Evolutionary conservation across 192 early-diverging fungal genomes (phyloP).

Genomic region (Chytriomyces sp.): DNA sequence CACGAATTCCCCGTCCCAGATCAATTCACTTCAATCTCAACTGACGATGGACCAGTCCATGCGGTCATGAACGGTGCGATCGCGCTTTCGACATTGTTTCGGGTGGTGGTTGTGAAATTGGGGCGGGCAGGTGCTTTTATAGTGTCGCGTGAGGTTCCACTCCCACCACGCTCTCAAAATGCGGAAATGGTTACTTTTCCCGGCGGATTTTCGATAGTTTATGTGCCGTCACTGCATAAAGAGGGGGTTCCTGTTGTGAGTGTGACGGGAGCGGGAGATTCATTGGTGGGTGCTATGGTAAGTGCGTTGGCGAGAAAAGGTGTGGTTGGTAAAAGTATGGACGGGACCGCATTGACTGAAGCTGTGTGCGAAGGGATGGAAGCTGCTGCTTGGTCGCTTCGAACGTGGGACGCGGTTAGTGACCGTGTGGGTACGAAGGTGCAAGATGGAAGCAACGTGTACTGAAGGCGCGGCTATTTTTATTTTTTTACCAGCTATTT

Average conservation of each 20-base stretch:
- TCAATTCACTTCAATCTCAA: neutral
- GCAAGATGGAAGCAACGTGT: no score
- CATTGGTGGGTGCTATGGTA: slow-evolving; percentile 54
- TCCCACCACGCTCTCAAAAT: neutral
- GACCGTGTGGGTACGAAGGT: neutral
- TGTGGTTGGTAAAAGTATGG: neutral
- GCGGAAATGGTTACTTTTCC: neutral
- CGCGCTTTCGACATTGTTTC: slow-evolving; percentile 57
- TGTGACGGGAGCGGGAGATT: slow-evolving; percentile 83
- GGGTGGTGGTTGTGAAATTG: slow-evolving; percentile 68
- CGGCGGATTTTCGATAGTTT: neutral
- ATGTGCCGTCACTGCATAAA: neutral
- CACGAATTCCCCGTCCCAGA: neutral
- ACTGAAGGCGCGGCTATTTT: no score
- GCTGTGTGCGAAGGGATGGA: slow-evolving; percentile 20
- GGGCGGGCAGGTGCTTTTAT: slow-evolving; percentile 69
- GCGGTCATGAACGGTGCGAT: slow-evolving; percentile 38
- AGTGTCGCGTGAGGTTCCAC: neutral
- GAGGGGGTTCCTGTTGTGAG: slow-evolving; percentile 46
- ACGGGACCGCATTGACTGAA: slow-evolving; percentile 9
- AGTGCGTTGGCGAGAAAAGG: slow-evolving; percentile 19
- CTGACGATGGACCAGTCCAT: neutral
- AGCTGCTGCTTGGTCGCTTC: slow-evolving; percentile 32
- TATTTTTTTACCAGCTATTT: no score
- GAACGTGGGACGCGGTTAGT: slow-evolving; percentile 32